Percentiles rank a stretch among this genome's conserved stretches.
phyloP scores from a whole-genome alignment of 495 filamentous ascomycete species.

The Symbiotaphrina buchneri region DNA sequence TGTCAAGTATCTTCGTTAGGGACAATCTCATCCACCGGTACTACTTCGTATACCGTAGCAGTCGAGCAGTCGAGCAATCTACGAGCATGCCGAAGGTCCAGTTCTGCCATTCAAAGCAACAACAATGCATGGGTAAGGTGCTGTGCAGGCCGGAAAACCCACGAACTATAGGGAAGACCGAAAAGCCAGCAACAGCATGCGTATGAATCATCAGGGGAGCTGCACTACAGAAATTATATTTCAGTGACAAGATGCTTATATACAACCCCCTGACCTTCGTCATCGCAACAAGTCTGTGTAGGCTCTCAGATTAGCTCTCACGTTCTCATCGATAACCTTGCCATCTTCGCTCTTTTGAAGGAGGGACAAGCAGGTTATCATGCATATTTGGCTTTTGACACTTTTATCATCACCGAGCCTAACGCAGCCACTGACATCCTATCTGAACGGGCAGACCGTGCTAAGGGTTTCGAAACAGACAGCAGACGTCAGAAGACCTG shows the following conservation, averaged over 20 bases:
- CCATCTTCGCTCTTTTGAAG: slow-evolving; percentile 4
- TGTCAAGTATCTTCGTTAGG: too few species aligned
- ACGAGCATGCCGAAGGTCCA: too few species aligned
- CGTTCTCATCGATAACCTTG: slow-evolving; percentile 27
- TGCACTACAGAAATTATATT: neutral
- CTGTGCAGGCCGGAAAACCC: neutral
- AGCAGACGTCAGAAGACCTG: too few species aligned
- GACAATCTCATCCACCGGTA: too few species aligned
- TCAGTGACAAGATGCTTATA: slow-evolving; percentile 3
- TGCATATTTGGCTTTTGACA: slow-evolving; percentile 35
- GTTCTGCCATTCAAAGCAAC: too few species aligned
- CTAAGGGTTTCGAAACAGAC: too few species aligned
- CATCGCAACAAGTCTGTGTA: too few species aligned
- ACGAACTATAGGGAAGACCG: neutral
- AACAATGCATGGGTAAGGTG: neutral
- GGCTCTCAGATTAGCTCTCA: slow-evolving; percentile 35
- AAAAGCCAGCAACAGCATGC: neutral
- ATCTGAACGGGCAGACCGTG: too few species aligned
- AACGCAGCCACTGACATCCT: neutral
- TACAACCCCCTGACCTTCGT: too few species aligned
- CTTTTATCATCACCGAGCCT: slow-evolving; percentile 23
- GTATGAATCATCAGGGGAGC: neutral
- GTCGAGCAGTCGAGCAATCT: too few species aligned
- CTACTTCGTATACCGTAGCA: too few species aligned
- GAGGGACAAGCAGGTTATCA: slow-evolving; percentile 18